These are phyloP conservation scores for Beauveria australis DNA, from an alignment of 2,329 filamentous ascomycete genomes.

Conservation along the genomic window DNA sequence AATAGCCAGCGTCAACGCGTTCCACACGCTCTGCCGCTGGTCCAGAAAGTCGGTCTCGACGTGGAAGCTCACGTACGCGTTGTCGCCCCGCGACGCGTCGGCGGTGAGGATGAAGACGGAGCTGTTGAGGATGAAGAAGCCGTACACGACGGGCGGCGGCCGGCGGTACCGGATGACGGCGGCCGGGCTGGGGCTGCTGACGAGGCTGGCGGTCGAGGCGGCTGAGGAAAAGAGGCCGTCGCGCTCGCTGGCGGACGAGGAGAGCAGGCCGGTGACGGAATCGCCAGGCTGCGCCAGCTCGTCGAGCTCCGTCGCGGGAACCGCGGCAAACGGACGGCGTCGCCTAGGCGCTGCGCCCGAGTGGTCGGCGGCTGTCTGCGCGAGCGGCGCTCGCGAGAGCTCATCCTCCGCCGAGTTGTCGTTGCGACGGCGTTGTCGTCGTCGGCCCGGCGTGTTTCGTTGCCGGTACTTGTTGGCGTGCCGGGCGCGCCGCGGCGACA, in stretches of 20 bases:
- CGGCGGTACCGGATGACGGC: slow-evolving; percentile 18
- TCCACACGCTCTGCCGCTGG: slow-evolving; percentile 34
- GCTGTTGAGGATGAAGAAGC: slow-evolving; percentile 33
- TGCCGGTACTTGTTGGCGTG: not conserved
- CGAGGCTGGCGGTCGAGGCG: not conserved
- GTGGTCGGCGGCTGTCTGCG: too few relatives aligned
- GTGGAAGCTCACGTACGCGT: slow-evolving; percentile 33
- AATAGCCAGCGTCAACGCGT: slow-evolving; percentile 34
- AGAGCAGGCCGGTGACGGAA: not conserved
- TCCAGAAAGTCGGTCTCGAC: slow-evolving; percentile 33
- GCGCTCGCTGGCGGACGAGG: not conserved
- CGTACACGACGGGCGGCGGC: slow-evolving; percentile 33
- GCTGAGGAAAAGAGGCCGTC: slow-evolving; percentile 6
- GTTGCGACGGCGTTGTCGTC: not conserved
- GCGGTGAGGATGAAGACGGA: slow-evolving; percentile 31
- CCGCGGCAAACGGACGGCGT: not conserved
- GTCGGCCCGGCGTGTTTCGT: not conserved
- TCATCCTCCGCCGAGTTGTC: not conserved
- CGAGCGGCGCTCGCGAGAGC: not conserved
- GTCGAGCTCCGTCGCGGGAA: slow-evolving; percentile 4
- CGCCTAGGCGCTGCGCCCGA: not conserved
- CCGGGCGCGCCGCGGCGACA: slow-evolving; percentile 1
- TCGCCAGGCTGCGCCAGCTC: slow-evolving; percentile 8
- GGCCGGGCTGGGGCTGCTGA: not conserved
- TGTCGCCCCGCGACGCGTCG: slow-evolving; percentile 28